Percentiles rank a stretch among this genome's conserved stretches.
These are phyloP conservation scores for Fusarium napiforme DNA, from an alignment of 2,329 filamentous ascomycete species.

Conservation along the genomic window DNA sequence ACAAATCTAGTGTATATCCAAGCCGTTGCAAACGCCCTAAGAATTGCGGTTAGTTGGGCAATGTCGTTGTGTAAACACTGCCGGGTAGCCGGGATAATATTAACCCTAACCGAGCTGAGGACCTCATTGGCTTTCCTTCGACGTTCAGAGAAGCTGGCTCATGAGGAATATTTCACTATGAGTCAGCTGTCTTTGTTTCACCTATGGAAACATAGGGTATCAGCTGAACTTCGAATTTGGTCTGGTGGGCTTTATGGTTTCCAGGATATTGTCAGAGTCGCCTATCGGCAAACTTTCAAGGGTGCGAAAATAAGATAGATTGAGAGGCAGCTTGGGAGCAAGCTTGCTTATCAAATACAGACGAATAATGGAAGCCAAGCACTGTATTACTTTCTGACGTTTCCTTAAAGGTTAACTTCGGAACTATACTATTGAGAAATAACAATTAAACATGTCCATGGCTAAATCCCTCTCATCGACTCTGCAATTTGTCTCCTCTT, in stretches of 20 bases:
- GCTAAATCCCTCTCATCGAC: conserved; percentile 1
- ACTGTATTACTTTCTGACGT: accelerated
- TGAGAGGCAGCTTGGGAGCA: accelerated
- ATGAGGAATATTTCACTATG: too few species aligned
- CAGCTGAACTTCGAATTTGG: not conserved
- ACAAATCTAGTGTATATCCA: not conserved
- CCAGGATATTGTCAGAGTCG: accelerated
- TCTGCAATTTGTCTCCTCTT: not conserved
- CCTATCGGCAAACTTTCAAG: accelerated
- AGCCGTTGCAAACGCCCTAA: accelerated
- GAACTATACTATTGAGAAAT: not conserved
- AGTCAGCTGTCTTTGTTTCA: too few species aligned
- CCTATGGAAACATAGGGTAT: too few species aligned
- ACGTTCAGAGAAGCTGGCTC: not conserved
- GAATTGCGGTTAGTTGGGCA: not conserved
- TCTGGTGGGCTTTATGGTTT: accelerated
- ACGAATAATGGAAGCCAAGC: accelerated
- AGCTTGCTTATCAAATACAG: too few species aligned
- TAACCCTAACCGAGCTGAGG: not conserved
- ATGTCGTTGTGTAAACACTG: not conserved
- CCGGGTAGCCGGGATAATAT: accelerated
- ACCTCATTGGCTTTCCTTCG: too few species aligned
- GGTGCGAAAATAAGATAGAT: accelerated
- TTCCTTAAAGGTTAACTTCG: not conserved
- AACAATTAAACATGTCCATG: conserved; percentile 10